Evolutionary conservation across 2,329 filamentous ascomycete genomes (phyloP), one percentile per base, ranked within the genome.

Genomic region (Decorospora gaudefroyi): DNA sequence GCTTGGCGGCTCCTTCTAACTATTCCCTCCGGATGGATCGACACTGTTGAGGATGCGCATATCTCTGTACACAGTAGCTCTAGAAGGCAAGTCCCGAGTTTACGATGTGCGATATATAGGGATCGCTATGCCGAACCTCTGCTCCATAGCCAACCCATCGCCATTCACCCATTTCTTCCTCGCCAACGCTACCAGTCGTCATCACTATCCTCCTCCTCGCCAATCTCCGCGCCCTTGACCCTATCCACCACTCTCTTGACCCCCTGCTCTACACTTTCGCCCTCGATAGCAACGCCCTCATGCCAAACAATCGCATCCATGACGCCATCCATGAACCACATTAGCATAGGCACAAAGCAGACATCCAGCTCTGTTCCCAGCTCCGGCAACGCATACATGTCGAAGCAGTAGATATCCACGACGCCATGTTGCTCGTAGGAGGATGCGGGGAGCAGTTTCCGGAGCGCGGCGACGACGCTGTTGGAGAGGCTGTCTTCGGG

Each of bases 241-340:
- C 59, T 49, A 17, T 60, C 45, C 13, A 66, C 44, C 9, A 61
- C 57, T 23, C 59, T 48, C 41, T 49, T 43, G n/a, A 66, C 53
- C 2, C 53, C 60, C 21, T 34, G 50, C 23, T 54, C 51, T 11
- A 59, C 57, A 26, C 53, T 61, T 48, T 62, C 59, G 1, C 53
- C 54, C 33, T 54, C 46, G 4, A 62, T 58, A 17, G 47, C 43
- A 9, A 57, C 56, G 2, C 59, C 59, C 16, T 57, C 49, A 33
- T 62, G 59, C 59, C 59, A 62, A 4, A 59, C 55, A 27, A 61
- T 34, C 8, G 59, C 38, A 45, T 62, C 59, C 32, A 50, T 46
- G 11, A 53, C 42, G 2, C 53, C 50, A 32, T 62, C 55, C 21
- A 43, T 46, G 18, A 59, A 62, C 57, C 57, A 62, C 53, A 61